Conservation (phyloP, 2,329 filamentous ascomycete genomes). For the Fusarium domesticum region DNA sequence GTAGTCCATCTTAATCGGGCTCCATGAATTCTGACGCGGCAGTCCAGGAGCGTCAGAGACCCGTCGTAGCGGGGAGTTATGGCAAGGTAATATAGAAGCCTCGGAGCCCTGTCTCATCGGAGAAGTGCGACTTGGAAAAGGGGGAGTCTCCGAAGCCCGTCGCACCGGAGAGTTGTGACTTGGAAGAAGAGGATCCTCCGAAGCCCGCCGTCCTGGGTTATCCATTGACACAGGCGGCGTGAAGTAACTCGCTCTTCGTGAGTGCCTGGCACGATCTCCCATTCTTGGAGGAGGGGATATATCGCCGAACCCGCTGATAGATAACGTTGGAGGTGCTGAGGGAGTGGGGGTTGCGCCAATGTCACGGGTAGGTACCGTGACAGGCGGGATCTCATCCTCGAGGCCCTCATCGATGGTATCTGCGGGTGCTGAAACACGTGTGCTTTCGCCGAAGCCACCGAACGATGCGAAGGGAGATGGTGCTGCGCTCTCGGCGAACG, state of each 20-base stretch:
- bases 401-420: neutral
- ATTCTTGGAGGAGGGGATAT: neutral
- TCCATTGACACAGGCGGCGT: no score
- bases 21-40: neutral
- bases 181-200: neutral
- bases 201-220: neutral
- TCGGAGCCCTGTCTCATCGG: neutral
- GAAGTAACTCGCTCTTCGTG: neutral
- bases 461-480: neutral
- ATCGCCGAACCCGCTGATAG: neutral
- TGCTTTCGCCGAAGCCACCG: neutral
- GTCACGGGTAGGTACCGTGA: neutral
- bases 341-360: neutral
- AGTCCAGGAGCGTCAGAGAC: neutral
- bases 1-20: constrained; percentile 32
- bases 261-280: neutral
- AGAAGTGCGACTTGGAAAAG: neutral
- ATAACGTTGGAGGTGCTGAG: neutral
- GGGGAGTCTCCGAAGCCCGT: neutral
- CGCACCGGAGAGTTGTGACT: neutral
- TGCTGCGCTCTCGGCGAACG: constrained; percentile 5
- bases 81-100: neutral
- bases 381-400: neutral
- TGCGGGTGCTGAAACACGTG: neutral
- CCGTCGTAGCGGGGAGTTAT: neutral